A percentile compares a stretch with the other conserved stretches of the same genome.
phyloP scores from a whole-genome alignment of 768 basidiomycete genomes.

The Phylloporus arenicola region DNA sequence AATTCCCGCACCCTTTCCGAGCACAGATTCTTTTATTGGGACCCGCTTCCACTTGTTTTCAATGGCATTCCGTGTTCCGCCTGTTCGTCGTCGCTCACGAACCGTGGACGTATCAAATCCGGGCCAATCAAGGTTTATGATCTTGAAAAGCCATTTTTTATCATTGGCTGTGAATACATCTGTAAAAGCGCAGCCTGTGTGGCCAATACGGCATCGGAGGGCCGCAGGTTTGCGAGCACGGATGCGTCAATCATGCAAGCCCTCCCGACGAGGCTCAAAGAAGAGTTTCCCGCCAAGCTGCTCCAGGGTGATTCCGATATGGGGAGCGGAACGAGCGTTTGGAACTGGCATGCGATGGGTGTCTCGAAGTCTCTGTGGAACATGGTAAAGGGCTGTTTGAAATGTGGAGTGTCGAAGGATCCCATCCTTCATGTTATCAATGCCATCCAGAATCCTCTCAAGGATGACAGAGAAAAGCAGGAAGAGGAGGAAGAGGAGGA shows the following conservation, averaged over 20 bases:
- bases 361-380: constrained; percentile 71
- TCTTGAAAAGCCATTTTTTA: constrained; percentile 72
- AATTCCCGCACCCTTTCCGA: constrained; percentile 66
- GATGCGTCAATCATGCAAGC: constrained; percentile 68
- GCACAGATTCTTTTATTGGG: constrained; percentile 83
- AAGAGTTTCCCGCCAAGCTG: constrained; percentile 69
- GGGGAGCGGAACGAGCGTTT: constrained; percentile 54
- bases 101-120: constrained; percentile 66
- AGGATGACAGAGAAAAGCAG: constrained; percentile 32
- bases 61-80: constrained; percentile 73
- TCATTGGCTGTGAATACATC: constrained; percentile 79
- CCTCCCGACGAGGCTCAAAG: constrained; percentile 59
- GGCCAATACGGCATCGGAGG: constrained; percentile 41
- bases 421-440: constrained; percentile 54
- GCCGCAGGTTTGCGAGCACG: constrained; percentile 65
- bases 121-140: constrained; percentile 79
- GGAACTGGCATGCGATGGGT: constrained; percentile 76
- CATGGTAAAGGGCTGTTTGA: constrained; percentile 56
- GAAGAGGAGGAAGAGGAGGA: constrained; percentile 33
- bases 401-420: constrained; percentile 55
- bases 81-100: constrained; percentile 54
- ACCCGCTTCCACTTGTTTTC: constrained; percentile 76
- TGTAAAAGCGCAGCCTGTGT: constrained; percentile 52
- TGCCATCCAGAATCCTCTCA: constrained; percentile 45
- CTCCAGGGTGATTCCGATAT: constrained; percentile 53